Evolutionary conservation across 2,329 filamentous ascomycete genomes (phyloP).

Genomic region (Thielaviopsis musarum): DNA sequence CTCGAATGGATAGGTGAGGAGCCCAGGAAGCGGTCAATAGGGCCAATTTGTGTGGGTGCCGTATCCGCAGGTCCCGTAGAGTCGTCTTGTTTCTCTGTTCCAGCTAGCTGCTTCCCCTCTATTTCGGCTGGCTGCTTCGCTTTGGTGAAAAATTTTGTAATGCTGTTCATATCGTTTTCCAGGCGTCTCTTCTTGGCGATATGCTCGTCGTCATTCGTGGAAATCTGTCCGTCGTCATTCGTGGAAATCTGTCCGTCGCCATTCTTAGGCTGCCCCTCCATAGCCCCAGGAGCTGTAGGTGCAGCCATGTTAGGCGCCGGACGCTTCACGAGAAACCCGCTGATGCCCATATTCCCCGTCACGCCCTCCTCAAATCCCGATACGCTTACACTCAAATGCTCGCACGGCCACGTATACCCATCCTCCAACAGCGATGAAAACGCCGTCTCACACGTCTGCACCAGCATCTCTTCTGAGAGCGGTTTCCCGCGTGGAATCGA

Average conservation of each 20-base stretch:
- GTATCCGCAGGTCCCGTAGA: neutral
- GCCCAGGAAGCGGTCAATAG: neutral
- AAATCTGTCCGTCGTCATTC: neutral
- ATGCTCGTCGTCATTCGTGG: neutral
- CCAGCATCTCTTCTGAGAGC: conserved; percentile 43
- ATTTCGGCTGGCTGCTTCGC: neutral
- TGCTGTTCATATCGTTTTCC: neutral
- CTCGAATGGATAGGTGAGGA: neutral
- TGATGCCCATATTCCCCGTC: conserved; percentile 71
- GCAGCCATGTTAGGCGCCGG: neutral
- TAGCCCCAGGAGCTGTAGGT: neutral
- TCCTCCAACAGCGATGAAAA: conserved; percentile 64
- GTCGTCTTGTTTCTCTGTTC: neutral
- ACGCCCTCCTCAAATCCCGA: conserved; percentile 85
- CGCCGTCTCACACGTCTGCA: conserved; percentile 16
- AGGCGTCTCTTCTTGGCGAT: neutral
- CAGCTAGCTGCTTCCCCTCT: neutral
- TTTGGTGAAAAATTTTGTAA: conserved; percentile 6
- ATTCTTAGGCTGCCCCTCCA: neutral
- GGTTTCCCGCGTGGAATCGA: conserved; percentile 61
- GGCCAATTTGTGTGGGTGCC: neutral
- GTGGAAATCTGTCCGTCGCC: neutral
- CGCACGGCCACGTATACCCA: conserved; percentile 65
- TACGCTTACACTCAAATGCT: conserved; percentile 77
- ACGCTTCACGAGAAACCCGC: conserved; percentile 62